Conservation (phyloP, 768 basidiomycete species). For the Lyophyllum semitale region DNA sequence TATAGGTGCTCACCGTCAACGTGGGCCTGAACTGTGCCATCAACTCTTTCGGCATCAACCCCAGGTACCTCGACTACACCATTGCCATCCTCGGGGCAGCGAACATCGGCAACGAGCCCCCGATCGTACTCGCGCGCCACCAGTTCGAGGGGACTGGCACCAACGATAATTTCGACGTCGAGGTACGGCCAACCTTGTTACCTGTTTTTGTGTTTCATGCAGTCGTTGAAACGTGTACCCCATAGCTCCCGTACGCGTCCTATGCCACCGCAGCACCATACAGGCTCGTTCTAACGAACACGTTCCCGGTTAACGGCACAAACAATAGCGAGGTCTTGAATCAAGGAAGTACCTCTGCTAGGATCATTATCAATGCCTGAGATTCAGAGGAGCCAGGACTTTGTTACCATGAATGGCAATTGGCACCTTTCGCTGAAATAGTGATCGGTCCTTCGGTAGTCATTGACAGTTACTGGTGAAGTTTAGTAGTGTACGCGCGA, state of each 20-base stretch:
- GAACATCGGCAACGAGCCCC: conserved; percentile 14
- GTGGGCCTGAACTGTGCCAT: conserved; percentile 9
- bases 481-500: no score
- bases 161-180: conserved; percentile 7
- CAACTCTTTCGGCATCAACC: conserved; percentile 5
- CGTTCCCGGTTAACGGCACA: conserved; percentile 4
- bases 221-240: neutral
- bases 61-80: conserved; percentile 13
- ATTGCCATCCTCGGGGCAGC: neutral
- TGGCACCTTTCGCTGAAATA: no score
- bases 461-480: no score
- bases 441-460: no score
- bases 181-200: neutral
- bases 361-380: conserved; percentile 1
- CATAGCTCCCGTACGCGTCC: conserved; percentile 1
- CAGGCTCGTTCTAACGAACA: conserved; percentile 1
- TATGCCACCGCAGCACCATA: conserved; percentile 6
- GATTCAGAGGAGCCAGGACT: no score
- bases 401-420: no score
- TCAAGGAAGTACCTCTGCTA: conserved; percentile 4
- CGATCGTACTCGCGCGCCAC: conserved; percentile 14
- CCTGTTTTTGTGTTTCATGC: no score
- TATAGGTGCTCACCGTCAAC: conserved; percentile 5
- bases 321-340: conserved; percentile 11
- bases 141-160: conserved; percentile 1